These are phyloP conservation scores for Furcasterigmium furcatum DNA, from an alignment of 2,329 filamentous ascomycete species.

Conservation along the genomic window DNA sequence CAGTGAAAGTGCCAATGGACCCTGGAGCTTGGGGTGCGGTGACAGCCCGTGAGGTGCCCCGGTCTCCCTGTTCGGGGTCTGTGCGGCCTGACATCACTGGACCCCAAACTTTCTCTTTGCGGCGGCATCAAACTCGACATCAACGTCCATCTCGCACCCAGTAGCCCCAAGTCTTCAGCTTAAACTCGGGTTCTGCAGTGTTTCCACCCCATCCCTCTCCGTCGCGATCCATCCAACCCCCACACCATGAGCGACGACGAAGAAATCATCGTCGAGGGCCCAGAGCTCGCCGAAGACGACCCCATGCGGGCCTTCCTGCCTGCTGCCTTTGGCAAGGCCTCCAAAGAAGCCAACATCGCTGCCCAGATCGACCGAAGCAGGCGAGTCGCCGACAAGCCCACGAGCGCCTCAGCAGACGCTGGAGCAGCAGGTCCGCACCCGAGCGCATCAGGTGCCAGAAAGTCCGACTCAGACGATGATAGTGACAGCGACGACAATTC, in stretches of 20 bases:
- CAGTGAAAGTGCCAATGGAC: no score
- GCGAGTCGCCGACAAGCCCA: conserved; percentile 45
- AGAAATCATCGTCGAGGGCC: conserved; percentile 53
- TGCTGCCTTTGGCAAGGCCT: conserved; percentile 79
- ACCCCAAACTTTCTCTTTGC: not conserved
- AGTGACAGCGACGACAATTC: conserved; percentile 53
- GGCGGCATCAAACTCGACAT: no score
- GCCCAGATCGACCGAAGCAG: conserved; percentile 80
- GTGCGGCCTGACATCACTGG: not conserved
- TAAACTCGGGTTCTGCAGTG: no score
- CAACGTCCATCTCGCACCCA: no score
- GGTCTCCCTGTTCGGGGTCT: no score
- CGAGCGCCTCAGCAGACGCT: conserved; percentile 20
- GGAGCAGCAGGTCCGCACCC: conserved; percentile 16
- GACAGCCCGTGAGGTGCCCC: no score
- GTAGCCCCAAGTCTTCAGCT: no score
- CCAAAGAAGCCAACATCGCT: conserved; percentile 68
- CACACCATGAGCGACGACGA: conserved; percentile 57
- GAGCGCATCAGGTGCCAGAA: conserved; percentile 16
- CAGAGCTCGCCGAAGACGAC: conserved; percentile 58
- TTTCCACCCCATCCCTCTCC: not conserved
- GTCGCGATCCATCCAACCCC: not conserved
- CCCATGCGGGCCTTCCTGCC: conserved; percentile 77
- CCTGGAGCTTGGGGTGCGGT: no score
- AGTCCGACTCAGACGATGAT: conserved; percentile 26